Percentiles rank a stretch among this genome's conserved stretches.
Conservation (phyloP, 805 yeast species). For the Scheffersomyces amazonensis region DNA sequence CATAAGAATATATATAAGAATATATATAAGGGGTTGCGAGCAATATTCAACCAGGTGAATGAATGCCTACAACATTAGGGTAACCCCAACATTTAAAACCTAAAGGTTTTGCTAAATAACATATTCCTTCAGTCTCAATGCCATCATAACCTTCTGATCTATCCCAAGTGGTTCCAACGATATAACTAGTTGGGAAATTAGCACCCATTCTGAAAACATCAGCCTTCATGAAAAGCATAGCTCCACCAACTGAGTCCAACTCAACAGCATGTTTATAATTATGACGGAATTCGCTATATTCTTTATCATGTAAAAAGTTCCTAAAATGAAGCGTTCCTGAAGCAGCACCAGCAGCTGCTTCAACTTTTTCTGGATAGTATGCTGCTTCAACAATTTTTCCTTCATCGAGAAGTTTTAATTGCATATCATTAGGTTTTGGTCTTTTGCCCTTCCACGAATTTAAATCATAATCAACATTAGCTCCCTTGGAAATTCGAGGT, state of each 20-base stretch:
- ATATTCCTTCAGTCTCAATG: slow-evolving; percentile 52
- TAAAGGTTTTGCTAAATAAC: slow-evolving; percentile 43
- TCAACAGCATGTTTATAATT: no score
- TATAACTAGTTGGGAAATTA: slow-evolving; percentile 43
- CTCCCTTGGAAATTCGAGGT: slow-evolving; percentile 29
- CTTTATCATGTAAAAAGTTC: no score
- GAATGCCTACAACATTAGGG: slow-evolving; percentile 46
- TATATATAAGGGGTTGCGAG: no score
- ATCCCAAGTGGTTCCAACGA: slow-evolving; percentile 47
- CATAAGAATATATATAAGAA: no score
- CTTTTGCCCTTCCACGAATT: slow-evolving; percentile 42
- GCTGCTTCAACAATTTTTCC: slow-evolving; percentile 26
- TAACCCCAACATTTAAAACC: slow-evolving; percentile 50
- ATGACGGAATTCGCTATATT: no score
- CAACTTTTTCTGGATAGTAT: slow-evolving; percentile 32
- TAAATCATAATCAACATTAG: slow-evolving; percentile 30
- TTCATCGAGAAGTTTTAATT: slow-evolving; percentile 22
- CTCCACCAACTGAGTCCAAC: slow-evolving; percentile 54
- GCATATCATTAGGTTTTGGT: slow-evolving; percentile 26
- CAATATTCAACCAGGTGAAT: slow-evolving; percentile 10
- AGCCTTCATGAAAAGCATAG: slow-evolving; percentile 43
- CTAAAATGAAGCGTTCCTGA: no score
- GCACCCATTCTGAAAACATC: slow-evolving; percentile 44
- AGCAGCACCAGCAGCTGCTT: no score
- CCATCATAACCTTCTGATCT: slow-evolving; percentile 51